phyloP scores from a whole-genome alignment of 2,329 filamentous ascomycete species.

The Dactylellina leptospora region DNA sequence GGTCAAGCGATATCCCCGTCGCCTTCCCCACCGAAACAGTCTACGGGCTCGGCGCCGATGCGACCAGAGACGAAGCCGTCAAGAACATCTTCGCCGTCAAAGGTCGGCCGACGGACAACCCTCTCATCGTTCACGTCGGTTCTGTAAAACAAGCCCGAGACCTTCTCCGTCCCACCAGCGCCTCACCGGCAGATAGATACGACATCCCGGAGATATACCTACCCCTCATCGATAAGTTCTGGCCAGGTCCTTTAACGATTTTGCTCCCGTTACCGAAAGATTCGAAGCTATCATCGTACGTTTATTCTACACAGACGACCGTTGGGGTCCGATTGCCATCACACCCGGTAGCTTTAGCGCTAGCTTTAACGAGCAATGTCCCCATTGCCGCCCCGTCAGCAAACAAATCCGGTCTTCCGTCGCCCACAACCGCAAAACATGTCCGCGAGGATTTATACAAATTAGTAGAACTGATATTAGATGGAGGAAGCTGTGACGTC shows the following conservation, averaged over 20 bases:
- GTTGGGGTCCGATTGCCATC: slow-evolving; percentile 92
- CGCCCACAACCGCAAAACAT: slow-evolving; percentile 88
- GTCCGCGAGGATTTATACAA: slow-evolving; percentile 85
- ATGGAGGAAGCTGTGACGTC: slow-evolving; percentile 84
- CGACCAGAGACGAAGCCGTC: slow-evolving; percentile 82
- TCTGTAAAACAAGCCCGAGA: slow-evolving; percentile 78
- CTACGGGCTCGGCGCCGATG: slow-evolving; percentile 95
- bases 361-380: slow-evolving; percentile 80
- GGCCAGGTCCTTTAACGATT: slow-evolving; percentile 94
- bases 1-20: slow-evolving; percentile 75
- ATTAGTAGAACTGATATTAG: slow-evolving; percentile 83
- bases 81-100: slow-evolving; percentile 93
- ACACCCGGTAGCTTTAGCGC: slow-evolving; percentile 80
- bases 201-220: slow-evolving; percentile 77
- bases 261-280: slow-evolving; percentile 78
- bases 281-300: slow-evolving; percentile 82
- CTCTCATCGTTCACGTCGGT: slow-evolving; percentile 89
- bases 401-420: slow-evolving; percentile 92
- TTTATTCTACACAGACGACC: slow-evolving; percentile 82
- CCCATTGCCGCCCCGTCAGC: slow-evolving; percentile 92
- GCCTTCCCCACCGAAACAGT: slow-evolving; percentile 98
- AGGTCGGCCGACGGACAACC: slow-evolving; percentile 89
- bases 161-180: slow-evolving; percentile 65
- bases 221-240: slow-evolving; percentile 81
- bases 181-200: slow-evolving; percentile 49